Base-by-base conservation (phyloP, 2,329 filamentous ascomycete genomes). In the Clonostachys chloroleuca region DNA sequence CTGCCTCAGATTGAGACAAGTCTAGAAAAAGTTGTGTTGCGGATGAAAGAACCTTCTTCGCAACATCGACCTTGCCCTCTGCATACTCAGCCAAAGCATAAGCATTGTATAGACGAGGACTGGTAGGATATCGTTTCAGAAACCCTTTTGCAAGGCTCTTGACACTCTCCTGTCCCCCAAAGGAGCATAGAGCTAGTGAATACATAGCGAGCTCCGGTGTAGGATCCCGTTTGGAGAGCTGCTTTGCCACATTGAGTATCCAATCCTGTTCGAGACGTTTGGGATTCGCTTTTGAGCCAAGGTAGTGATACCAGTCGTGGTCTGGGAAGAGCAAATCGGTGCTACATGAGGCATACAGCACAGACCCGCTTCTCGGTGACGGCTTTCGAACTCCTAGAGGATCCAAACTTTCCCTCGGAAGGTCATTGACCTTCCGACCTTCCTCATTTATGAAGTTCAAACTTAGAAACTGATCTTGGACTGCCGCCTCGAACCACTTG, bases 51-150 rank as follows among this genome's bases (percentile, higher is more conserved):
- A 94, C 83, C 45, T 80, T 82, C 18, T 74, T 68, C 5, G 86
- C 84, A 42, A 81, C 69, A 1, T 79, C 72, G 2, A 60, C 54
- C 20, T 86, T 84, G 0, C 75, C 80, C 33, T 75, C 76, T 2
- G 72, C 69, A 53, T 68, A 74, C 63, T 95, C 89, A 5, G 90
- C 80, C 13, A 89, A 66, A 0, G 86, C 89, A 58, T 92, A 95
- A 1, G 84, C 81, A 54, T 90, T 87, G 65, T 95, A 96, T 1
- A 96, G 70, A 13, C 74, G 70, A 4, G 88, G 62, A 54, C 82
- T 86, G 1, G 80, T 73, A 0, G 83, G 73, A 47, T 81, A 78
- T 43, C 74, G 75, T 59, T 87, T 92, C n/a, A 96, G 65, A 0
- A 95, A 69, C 7, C 67, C 66, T 57, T 89, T 95, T 1, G 89